Evolutionary conservation across 2,329 filamentous ascomycete genomes (phyloP), one percentile per base, ranked within the genome.

Genomic region (Penicillium expansum): DNA sequence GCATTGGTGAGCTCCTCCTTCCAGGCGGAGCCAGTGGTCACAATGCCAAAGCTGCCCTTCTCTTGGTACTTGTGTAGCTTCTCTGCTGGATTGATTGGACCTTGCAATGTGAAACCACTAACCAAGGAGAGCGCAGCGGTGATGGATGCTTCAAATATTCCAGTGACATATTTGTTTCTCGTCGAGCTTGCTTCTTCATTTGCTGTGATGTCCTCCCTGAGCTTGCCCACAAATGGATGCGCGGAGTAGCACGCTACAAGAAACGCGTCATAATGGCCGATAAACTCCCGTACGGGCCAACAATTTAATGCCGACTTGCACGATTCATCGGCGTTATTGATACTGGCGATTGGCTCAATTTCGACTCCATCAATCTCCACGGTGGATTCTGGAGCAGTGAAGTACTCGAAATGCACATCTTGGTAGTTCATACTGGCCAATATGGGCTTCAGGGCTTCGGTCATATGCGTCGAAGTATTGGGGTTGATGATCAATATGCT

Each of bases 161-260:
- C 92, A 0, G 85, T 87, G 5, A 91, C 87, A 33, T 85, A 82
- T 73, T 77, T 83, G 57, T 71, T 72, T 10, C 61, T 62, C 54
- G 22, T 69, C 61, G 13, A 24, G 29, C 55, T 43, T 22, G 56
- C 42, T 24, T 62, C 51, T 49, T 71, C 66, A 1, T 61, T 39
- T n/a, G 62, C 63, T n/a, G 48, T 49, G 44, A 78, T 73, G 14
- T 77, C 67, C n/a, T 75, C 62, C 57, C 80, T 80, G 11, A 96
- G 76, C 48, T 81, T 73, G 0, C 79, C 72, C 0, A 96, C 90
- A 0, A 97, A 82, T 0, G 89, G 86, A 69, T 97, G 92, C 1
- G 89, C 85, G 58, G 90, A 94, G 77, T 91, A 97, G 76, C 93
- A 97, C 20, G 92, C 92, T 2, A 97, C 83, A 0, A 97, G 81